Base-by-base conservation (phyloP, 140 eudicot genomes). In the Stevia rebaudiana region DNA sequence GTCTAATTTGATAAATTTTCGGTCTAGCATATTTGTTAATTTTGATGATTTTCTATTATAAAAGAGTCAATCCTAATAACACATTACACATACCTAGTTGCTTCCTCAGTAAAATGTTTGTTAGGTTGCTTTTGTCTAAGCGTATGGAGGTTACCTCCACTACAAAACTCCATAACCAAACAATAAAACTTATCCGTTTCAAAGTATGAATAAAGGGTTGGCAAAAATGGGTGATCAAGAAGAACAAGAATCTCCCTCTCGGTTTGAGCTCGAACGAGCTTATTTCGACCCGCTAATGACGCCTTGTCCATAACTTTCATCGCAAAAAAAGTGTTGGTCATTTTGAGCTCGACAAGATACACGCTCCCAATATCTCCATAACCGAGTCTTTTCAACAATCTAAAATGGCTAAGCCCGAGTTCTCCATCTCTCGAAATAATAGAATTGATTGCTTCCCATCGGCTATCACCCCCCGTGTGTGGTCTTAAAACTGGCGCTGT, bases 361-460 rank as follows among this genome's bases (percentile, higher is more conserved):
- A 83, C 95, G 61, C 87, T 86, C 31, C 95, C 95, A 31, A 86
- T 86, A 54, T 86, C 95, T 58, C 95, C 95, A 78, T 75, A 80
- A 25, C 95, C 90, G 13, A 86, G 81, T 35, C 89, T 57, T 75
- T 86, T 86, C 68, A 86, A 63, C 15, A 86, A 71, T 40, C 74
- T 74, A 72, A 83, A 86, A 76, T 86, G 85, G 75, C 75, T 76
- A 4, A 86, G 82, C 17, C 86, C 86, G 10, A 86, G 65, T 5
- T 80, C 78, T 1, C 68, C 52, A 21, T 86, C 87, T 75, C 63
- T 74, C 6, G 79, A 22, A 15, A 78, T 46, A 6, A 74, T 15
- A 0, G 83, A 72, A 57, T 58, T 69, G 18, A 86, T 80, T 30
- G 87, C 95, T 53, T 86, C 90, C 95, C 95, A 86, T 73, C 87